Evolutionary conservation across 371 early-diverging fungal species (phyloP).

Genomic region (Mortierella sp.): DNA sequence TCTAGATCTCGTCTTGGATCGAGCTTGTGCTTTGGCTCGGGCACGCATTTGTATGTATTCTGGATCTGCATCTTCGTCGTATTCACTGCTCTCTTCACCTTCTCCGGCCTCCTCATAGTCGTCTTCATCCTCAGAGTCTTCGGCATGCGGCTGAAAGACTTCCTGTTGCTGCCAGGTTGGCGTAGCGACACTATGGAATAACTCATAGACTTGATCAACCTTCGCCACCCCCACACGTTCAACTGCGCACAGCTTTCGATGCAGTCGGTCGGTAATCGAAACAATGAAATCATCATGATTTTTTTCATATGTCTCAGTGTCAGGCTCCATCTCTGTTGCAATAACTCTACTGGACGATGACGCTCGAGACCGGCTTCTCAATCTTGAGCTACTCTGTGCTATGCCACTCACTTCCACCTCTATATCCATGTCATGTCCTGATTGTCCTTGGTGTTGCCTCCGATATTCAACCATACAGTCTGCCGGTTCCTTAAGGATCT

Average conservation of each 20-base stretch:
- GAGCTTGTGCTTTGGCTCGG: constrained; percentile 15
- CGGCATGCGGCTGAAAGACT: constrained; percentile 15
- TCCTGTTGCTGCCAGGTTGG: constrained; percentile 51
- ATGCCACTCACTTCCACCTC: constrained; percentile 10
- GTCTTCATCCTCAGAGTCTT: constrained; percentile 10
- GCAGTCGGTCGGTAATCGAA: constrained; percentile 33
- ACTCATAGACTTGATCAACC: constrained; percentile 46
- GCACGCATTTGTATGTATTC: constrained; percentile 29
- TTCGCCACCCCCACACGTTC: constrained; percentile 54
- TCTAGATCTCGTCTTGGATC: neutral
- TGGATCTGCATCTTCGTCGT: constrained; percentile 34
- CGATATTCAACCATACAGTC: constrained; percentile 24
- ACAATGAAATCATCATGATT: constrained; percentile 34
- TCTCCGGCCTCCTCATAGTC: constrained; percentile 9
- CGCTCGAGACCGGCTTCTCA: neutral
- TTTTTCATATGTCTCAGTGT: constrained; percentile 20
- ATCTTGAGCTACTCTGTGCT: neutral
- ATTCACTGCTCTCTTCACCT: constrained; percentile 28
- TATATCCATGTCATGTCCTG: neutral
- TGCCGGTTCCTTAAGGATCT: constrained; percentile 36
- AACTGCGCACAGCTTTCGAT: constrained; percentile 49
- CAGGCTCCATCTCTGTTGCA: neutral
- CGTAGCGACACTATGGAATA: constrained; percentile 46
- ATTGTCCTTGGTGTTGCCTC: neutral
- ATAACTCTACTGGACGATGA: neutral